Evolutionary conservation across 768 basidiomycete species (phyloP).

Genomic region (Boletus fagicola): DNA sequence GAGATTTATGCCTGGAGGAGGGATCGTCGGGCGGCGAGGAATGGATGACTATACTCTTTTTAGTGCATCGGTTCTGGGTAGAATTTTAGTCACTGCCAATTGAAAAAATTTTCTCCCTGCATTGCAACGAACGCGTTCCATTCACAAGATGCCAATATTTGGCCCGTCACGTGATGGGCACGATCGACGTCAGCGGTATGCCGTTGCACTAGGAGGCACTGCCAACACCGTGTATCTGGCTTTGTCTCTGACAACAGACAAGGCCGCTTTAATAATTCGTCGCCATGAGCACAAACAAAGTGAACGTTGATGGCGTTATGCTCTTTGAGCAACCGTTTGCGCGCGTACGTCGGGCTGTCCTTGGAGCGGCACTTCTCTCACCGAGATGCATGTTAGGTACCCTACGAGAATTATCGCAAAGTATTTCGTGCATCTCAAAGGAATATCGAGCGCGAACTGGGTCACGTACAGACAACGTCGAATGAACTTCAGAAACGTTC

Average conservation of each 20-base stretch:
- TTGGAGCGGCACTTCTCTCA: conserved; percentile 9
- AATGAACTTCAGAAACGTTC: conserved; percentile 58
- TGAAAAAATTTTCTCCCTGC: conserved; percentile 13
- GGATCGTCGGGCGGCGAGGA: conserved; percentile 15
- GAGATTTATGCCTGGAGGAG: conserved; percentile 67
- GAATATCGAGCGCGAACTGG: conserved; percentile 77
- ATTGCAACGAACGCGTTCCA: conserved; percentile 18
- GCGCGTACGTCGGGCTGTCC: conserved; percentile 44
- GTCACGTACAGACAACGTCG: conserved; percentile 52
- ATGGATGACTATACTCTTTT: conserved; percentile 11
- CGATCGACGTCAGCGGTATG: conserved; percentile 18
- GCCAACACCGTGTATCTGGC: background rate
- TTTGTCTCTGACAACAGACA: conserved; percentile 9
- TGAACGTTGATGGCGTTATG: conserved; percentile 70
- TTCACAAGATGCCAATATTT: background rate
- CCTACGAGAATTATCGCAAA: conserved; percentile 86
- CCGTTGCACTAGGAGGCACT: background rate
- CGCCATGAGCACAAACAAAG: conserved; percentile 42
- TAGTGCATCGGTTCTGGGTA: conserved; percentile 2
- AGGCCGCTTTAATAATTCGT: conserved; percentile 3
- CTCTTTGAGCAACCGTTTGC: conserved; percentile 85
- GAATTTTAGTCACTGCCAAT: conserved; percentile 7
- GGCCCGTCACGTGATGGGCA: conserved; percentile 26
- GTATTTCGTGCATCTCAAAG: conserved; percentile 82
- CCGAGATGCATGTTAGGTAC: conserved; percentile 54